Conservation (phyloP, 140 eudicot species). For the Flaveria floridana region DNA sequence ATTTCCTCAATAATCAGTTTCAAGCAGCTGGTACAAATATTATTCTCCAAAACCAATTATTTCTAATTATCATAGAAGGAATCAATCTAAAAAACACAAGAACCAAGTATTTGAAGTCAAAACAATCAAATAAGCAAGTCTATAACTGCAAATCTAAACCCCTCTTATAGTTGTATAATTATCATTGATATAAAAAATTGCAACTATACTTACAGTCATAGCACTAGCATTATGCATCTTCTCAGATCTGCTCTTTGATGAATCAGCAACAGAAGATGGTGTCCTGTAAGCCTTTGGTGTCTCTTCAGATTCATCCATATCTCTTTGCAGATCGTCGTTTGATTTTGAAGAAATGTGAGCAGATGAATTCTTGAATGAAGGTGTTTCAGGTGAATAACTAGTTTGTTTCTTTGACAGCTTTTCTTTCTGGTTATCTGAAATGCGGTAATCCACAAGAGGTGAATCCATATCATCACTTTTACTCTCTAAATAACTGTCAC, state of each 20-base stretch:
- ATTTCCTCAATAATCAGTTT: not conserved
- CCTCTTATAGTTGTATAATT: not conserved
- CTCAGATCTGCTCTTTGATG: constrained; percentile 66
- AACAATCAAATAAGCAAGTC: not conserved
- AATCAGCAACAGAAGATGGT: constrained; percentile 61
- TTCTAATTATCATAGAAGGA: not conserved
- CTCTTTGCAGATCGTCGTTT: constrained; percentile 57
- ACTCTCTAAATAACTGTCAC: constrained; percentile 75
- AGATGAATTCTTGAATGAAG: constrained; percentile 46
- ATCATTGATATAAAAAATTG: not conserved
- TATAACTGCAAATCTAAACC: not conserved
- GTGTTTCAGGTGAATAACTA: constrained; percentile 70
- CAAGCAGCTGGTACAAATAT: not conserved
- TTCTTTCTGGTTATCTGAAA: constrained; percentile 58
- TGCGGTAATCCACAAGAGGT: constrained; percentile 53
- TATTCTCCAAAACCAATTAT: constrained; percentile 1
- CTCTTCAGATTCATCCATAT: constrained; percentile 61
- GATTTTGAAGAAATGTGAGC: constrained; percentile 46
- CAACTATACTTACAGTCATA: constrained; percentile 46
- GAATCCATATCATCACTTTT: constrained; percentile 94
- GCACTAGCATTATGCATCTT: constrained; percentile 59
- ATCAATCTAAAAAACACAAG: not conserved
- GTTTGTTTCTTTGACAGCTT: constrained; percentile 43
- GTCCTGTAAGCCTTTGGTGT: constrained; percentile 56
- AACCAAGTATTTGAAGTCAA: not conserved